Evolutionary conservation across 192 early-diverging fungal species (phyloP).

Genomic region (Jimgerdemannia lactiflua): DNA sequence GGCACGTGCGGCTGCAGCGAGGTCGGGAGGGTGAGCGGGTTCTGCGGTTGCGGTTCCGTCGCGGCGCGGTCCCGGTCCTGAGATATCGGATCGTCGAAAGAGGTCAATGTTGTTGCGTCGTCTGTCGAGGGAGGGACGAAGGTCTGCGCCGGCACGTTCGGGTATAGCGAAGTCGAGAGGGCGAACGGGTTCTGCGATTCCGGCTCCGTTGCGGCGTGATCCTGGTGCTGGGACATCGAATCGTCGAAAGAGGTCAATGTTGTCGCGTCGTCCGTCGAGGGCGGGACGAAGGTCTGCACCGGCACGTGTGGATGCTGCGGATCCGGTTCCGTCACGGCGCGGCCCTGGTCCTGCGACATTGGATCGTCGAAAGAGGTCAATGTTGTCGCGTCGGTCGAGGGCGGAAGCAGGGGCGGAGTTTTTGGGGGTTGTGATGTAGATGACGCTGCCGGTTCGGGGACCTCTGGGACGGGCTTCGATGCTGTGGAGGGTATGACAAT

Average conservation of each 20-base stretch:
- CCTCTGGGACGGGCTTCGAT: too few species aligned
- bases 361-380: slow-evolving; percentile 1
- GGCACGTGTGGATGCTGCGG: slow-evolving; percentile 26
- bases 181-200: not conserved
- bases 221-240: not conserved
- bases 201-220: not conserved
- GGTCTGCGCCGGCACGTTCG: slow-evolving; percentile 28
- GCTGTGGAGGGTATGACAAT: too few species aligned
- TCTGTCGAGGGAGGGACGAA: slow-evolving; percentile 25
- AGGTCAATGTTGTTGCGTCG: not conserved
- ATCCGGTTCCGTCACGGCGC: not conserved
- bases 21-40: not conserved
- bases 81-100: not conserved
- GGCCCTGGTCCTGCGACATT: not conserved
- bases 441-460: too few species aligned
- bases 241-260: slow-evolving; percentile 1
- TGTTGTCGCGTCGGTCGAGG: not conserved
- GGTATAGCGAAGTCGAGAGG: not conserved
- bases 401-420: not conserved
- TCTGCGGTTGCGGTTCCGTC: not conserved
- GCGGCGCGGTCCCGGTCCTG: not conserved
- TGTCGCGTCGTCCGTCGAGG: not conserved
- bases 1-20: slow-evolving; percentile 24
- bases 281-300: slow-evolving; percentile 29
- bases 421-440: too few species aligned